phyloP scores from a whole-genome alignment of 1,284 basidiomycete genomes.

The Marasmius fiardii region DNA sequence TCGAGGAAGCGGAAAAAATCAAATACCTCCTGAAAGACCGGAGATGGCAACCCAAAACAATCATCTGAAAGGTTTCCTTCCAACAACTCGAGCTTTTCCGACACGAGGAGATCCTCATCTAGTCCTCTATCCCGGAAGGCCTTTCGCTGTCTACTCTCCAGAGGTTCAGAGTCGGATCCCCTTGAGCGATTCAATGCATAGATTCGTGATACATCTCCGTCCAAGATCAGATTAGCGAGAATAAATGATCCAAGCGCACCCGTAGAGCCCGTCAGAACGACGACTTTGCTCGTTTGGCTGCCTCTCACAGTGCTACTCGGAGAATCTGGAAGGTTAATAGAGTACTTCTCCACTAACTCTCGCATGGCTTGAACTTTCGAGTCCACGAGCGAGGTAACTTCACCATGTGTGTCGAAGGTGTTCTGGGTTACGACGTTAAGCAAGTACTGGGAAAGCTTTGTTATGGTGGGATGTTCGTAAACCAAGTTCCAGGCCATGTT shows the following conservation, averaged over 20 bases:
- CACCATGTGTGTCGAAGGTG: too few species aligned
- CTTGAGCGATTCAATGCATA: slow-evolving; percentile 26
- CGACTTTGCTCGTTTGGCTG: neutral
- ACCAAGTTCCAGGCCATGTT: slow-evolving; percentile 20
- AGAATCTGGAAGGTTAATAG: neutral
- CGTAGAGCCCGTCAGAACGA: slow-evolving; percentile 5
- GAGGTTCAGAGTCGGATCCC: slow-evolving; percentile 7
- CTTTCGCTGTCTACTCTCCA: slow-evolving; percentile 13
- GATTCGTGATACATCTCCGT: slow-evolving; percentile 18
- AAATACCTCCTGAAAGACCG: slow-evolving; percentile 13
- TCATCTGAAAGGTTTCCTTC: slow-evolving; percentile 16
- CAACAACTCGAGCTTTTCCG: slow-evolving; percentile 17
- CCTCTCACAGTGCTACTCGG: neutral
- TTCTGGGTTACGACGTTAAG: neutral
- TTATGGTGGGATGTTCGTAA: slow-evolving; percentile 23
- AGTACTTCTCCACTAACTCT: slow-evolving; percentile 4
- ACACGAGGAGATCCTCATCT: slow-evolving; percentile 13
- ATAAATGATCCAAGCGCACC: slow-evolving; percentile 1
- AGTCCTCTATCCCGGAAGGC: slow-evolving; percentile 16
- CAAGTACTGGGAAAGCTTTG: slow-evolving; percentile 5
- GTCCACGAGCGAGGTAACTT: neutral
- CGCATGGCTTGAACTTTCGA: neutral
- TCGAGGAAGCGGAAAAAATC: neutral
- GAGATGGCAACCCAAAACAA: slow-evolving; percentile 12
- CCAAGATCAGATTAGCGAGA: neutral